A percentile compares a stretch with the other conserved stretches of the same genome.
Evolutionary conservation across 371 early-diverging fungal species (phyloP).

Genomic region (Ordospora colligata): DNA sequence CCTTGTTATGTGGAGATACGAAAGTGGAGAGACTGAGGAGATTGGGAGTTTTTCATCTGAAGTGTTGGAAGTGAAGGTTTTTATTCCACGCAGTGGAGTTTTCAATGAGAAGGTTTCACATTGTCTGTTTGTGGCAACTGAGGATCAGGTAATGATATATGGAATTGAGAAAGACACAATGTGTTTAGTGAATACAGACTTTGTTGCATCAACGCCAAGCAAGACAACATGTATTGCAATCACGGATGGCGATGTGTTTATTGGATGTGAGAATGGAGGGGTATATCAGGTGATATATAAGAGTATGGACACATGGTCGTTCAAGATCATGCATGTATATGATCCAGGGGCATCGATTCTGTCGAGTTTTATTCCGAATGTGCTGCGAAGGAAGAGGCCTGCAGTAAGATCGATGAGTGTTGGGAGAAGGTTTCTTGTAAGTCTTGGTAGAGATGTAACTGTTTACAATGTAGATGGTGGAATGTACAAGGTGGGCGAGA

Average conservation of each 20-base stretch:
- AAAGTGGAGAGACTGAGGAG: constrained; percentile 18
- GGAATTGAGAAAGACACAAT: constrained; percentile 39
- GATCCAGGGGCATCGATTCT: constrained; percentile 23
- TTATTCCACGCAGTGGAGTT: constrained; percentile 37
- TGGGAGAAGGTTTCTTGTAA: constrained; percentile 28
- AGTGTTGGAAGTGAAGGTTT: constrained; percentile 19
- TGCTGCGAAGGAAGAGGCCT: constrained; percentile 28
- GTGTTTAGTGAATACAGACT: constrained; percentile 37
- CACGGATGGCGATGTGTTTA: constrained; percentile 25
- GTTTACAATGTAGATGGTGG: constrained; percentile 31
- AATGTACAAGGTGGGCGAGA: constrained; percentile 13
- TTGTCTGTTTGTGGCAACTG: constrained; percentile 42
- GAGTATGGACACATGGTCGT: constrained; percentile 23
- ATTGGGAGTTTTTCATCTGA: constrained; percentile 12
- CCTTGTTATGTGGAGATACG: constrained; percentile 40
- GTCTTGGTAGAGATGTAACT: constrained; percentile 16
- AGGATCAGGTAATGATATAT: constrained; percentile 47
- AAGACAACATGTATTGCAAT: constrained; percentile 6
- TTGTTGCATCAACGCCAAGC: constrained; percentile 8
- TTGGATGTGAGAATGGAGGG: constrained; percentile 48
- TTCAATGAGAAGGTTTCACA: constrained; percentile 37
- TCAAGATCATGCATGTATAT: constrained; percentile 36
- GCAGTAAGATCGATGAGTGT: background rate
- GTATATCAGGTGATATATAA: constrained; percentile 45
- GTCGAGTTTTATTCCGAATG: constrained; percentile 20